A percentile compares a stretch with the other conserved stretches of the same genome.
Evolutionary conservation across 148 eudicot species (phyloP).

Genomic region (Salicornia ramosissima): DNA sequence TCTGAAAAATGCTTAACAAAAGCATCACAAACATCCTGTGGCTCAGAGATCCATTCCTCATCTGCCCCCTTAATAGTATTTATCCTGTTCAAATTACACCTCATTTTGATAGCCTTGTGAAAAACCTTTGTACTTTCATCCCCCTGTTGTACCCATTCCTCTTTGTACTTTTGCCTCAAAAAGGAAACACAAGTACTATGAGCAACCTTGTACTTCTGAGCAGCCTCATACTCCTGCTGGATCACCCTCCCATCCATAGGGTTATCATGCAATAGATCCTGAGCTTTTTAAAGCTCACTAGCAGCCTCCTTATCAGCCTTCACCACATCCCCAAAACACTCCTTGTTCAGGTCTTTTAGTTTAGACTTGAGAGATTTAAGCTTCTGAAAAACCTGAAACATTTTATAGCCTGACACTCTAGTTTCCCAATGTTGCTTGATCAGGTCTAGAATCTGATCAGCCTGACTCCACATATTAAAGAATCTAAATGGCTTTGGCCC

Average conservation of each 20-base stretch:
- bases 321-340: background rate
- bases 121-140: background rate
- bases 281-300: no score
- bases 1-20: background rate
- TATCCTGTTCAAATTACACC: background rate
- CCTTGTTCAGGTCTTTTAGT: background rate
- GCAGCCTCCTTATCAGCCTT: background rate
- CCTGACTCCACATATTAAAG: background rate
- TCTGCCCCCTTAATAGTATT: background rate
- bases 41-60: background rate
- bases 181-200: background rate
- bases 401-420: background rate
- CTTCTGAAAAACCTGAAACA: background rate
- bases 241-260: no score
- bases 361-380: no score
- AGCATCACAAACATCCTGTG: background rate
- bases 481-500: no score
- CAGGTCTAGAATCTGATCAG: background rate
- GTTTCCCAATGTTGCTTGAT: background rate
- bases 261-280: no score
- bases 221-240: background rate
- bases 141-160: background rate
- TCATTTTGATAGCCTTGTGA: background rate
- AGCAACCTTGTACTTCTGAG: background rate
- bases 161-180: background rate